These are phyloP conservation scores for Pyricularia sp. DNA, from an alignment of 2,329 filamentous ascomycete genomes.

Conservation along the genomic window DNA sequence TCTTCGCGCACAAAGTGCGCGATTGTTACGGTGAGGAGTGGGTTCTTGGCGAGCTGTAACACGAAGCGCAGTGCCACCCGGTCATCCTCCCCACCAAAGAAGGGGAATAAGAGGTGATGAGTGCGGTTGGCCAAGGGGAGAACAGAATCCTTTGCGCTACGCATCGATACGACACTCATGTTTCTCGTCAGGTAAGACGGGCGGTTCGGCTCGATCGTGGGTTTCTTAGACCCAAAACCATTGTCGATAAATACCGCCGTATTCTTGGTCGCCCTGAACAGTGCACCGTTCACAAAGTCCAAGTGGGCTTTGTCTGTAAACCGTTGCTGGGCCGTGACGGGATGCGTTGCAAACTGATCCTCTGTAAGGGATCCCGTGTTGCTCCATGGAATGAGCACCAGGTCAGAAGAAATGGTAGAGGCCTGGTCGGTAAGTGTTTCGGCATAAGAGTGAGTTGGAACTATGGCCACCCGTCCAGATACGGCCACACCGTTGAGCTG, in stretches of 20 bases:
- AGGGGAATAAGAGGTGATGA: slow-evolving; percentile 82
- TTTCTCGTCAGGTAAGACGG: slow-evolving; percentile 32
- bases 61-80: slow-evolving; percentile 69
- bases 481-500: slow-evolving; percentile 76
- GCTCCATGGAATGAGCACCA: slow-evolving; percentile 84
- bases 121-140: slow-evolving; percentile 55
- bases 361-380: slow-evolving; percentile 71
- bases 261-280: slow-evolving; percentile 55
- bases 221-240: slow-evolving; percentile 23
- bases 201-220: slow-evolving; percentile 16
- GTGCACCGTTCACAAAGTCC: slow-evolving; percentile 60
- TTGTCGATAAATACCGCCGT: slow-evolving; percentile 75
- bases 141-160: slow-evolving; percentile 41
- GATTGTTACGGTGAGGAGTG: slow-evolving; percentile 69
- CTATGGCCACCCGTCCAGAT: slow-evolving; percentile 70
- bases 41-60: slow-evolving; percentile 73
- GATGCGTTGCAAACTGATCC: slow-evolving; percentile 32
- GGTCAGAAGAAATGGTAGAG: slow-evolving; percentile 59
- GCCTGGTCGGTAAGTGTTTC: slow-evolving; percentile 66
- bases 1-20: slow-evolving; percentile 40
- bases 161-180: slow-evolving; percentile 48
- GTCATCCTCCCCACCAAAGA: slow-evolving; percentile 78
- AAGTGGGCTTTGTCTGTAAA: slow-evolving; percentile 58
- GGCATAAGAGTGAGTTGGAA: slow-evolving; percentile 69
- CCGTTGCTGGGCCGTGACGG: slow-evolving; percentile 42